Conservation (phyloP, 2,329 filamentous ascomycete genomes). For the Leptographium galeiforme region DNA sequence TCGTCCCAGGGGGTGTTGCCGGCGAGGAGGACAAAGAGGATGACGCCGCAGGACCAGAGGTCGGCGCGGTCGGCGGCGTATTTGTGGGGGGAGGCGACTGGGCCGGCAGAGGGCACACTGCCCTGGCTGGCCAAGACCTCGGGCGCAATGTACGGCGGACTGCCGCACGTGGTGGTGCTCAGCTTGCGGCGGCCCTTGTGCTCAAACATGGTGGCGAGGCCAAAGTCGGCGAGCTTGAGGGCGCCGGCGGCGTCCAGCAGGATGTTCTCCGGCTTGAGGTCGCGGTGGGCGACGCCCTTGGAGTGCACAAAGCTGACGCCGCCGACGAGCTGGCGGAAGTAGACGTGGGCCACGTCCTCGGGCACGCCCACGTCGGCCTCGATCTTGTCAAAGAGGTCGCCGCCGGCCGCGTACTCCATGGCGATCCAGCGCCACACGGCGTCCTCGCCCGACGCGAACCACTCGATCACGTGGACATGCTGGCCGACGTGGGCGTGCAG, state of each 20-base stretch:
- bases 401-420: conserved; percentile 92
- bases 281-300: conserved; percentile 85
- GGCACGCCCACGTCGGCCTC: conserved; percentile 93
- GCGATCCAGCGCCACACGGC: conserved; percentile 88
- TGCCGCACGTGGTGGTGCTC: conserved; percentile 84
- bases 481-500: conserved; percentile 79
- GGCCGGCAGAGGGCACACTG: conserved; percentile 25
- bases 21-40: conserved; percentile 89
- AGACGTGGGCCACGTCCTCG: conserved; percentile 89
- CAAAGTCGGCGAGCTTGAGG: conserved; percentile 93
- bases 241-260: conserved; percentile 72
- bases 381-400: conserved; percentile 98
- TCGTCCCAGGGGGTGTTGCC: conserved; percentile 98
- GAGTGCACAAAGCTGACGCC: conserved; percentile 93
- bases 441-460: conserved; percentile 80
- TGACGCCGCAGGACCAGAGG: conserved; percentile 95
- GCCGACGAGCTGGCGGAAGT: conserved; percentile 82
- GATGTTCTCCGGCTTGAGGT: conserved; percentile 92
- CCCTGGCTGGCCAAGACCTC: conserved; percentile 56
- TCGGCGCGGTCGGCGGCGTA: conserved; percentile 75
- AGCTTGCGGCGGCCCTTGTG: conserved; percentile 73
- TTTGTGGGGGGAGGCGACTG: conserved; percentile 28
- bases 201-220: conserved; percentile 84
- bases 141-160: conserved; percentile 92
- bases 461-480: conserved; percentile 88